Percentiles rank a stretch among this genome's conserved stretches.
Evolutionary conservation across 208 protist genomes (phyloP).

Genomic region (Sergeia podlipaevii): DNA sequence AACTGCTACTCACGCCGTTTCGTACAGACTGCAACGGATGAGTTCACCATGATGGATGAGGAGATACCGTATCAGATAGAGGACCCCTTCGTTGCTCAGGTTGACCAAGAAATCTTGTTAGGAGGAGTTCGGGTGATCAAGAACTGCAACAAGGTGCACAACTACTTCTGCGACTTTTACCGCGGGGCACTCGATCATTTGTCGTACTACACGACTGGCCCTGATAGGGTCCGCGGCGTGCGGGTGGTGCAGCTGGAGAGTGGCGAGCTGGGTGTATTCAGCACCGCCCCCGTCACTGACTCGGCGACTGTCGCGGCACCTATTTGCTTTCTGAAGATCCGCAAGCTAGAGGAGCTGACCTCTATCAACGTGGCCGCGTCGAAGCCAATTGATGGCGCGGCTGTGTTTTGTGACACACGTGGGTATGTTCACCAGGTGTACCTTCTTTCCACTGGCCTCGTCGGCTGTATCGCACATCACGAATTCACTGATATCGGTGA

Average conservation of each 20-base stretch:
- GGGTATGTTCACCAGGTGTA: background rate
- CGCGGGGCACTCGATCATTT: slow-evolving; percentile 2
- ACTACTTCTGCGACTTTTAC: slow-evolving; percentile 15
- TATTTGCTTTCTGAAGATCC: background rate
- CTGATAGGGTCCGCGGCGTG: background rate
- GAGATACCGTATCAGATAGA: slow-evolving; percentile 5
- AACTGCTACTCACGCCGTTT: slow-evolving; percentile 5
- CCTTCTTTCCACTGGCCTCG: background rate
- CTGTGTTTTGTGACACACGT: background rate
- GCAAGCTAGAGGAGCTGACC: background rate
- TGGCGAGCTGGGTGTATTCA: background rate
- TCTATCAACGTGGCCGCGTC: background rate
- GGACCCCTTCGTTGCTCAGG: slow-evolving; percentile 4
- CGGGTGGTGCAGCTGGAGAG: slow-evolving; percentile 1
- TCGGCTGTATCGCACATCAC: background rate
- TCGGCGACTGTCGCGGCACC: no score
- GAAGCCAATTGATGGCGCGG: background rate
- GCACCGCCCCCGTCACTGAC: background rate
- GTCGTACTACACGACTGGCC: slow-evolving; percentile 9
- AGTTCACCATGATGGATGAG: background rate
- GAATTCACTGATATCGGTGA: background rate
- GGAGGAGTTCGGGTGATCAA: slow-evolving; percentile 9
- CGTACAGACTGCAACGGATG: background rate
- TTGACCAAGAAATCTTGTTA: slow-evolving; percentile 1
- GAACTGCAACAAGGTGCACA: background rate